Evolutionary conservation across 345 rosid species (phyloP), one percentile per base, ranked within the genome.

Genomic region (Nasturtium officinale): DNA sequence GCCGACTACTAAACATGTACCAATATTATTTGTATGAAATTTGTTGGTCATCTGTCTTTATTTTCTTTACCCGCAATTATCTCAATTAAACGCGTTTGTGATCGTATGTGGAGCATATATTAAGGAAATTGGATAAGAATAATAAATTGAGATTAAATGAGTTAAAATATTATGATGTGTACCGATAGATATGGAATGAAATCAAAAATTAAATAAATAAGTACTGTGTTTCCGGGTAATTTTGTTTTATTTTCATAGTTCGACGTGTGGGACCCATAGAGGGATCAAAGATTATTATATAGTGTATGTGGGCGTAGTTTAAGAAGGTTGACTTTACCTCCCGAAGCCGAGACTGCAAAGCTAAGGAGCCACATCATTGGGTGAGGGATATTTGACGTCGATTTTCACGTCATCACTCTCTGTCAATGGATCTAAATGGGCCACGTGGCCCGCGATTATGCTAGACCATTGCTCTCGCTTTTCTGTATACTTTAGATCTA

Each of bases 271-370:
- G 67, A 62, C 68, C 68, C 2, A 5, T 4, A 17, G 46, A 50
- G 15, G 9, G 21, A 69, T 46, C 51, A 16, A 17, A 17, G 51
- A 17, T 23, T 8, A 50, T 75, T 50, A 67, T 67, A 50, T 38
- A 11, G 43, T 75, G 68, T 59, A 20, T 61, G 74, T 16, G 48
- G 69, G 66, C 71, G 72, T 70, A 55, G 38, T 83, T 81, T 81
- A 54, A 77, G 78, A 74, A 71, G 55, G 82, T 87, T 87, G 88
- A 84, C 88, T 83, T 83, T 82, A 42, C 68, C 35, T 67, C 37
- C 16, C 6, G 21, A 65, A 83, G 79, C 75, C 91, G 90, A 85
- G 83, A 74, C 88, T 77, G 87, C 84, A 61, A 87, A 87, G 91
- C 90, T 55, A 85, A 84, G 89, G 74, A 83, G 78, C 72, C 79